Percentiles rank a stretch among this genome's conserved stretches.
Evolutionary conservation across 257 asterid species (phyloP).

Genomic region (Petunia axillaris): DNA sequence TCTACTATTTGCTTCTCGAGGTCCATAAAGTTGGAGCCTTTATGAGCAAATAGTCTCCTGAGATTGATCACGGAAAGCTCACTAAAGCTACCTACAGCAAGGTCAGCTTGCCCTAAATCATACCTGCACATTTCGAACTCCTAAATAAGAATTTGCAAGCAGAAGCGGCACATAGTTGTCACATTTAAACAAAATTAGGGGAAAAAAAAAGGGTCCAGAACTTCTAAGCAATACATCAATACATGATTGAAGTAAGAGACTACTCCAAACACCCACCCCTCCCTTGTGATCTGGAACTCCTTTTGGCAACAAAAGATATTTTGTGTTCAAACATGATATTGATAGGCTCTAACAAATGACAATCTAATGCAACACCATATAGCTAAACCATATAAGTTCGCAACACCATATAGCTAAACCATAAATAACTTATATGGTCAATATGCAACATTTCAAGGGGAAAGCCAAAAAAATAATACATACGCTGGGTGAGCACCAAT

Average conservation of each 20-base stretch:
- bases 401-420: too few species aligned
- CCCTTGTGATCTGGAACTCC: neutral
- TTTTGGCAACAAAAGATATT: neutral
- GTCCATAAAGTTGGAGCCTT: constrained; percentile 90
- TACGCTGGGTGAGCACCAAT: constrained; percentile 99
- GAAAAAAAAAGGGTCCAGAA: neutral
- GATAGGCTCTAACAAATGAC: neutral
- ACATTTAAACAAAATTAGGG: neutral
- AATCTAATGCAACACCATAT: too few species aligned
- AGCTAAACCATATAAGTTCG: too few species aligned
- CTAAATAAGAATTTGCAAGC: neutral
- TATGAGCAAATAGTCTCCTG: constrained; percentile 81
- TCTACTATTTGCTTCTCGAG: constrained; percentile 79
- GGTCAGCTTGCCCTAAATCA: constrained; percentile 84
- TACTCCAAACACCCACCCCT: constrained; percentile 9
- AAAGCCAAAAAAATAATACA: constrained; percentile 29
- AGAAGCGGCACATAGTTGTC: neutral
- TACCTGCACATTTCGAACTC: constrained; percentile 54
- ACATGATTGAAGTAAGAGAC: neutral
- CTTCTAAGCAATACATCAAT: neutral
- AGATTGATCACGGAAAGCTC: constrained; percentile 93
- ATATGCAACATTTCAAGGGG: too few species aligned
- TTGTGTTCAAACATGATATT: neutral
- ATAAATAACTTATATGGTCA: too few species aligned
- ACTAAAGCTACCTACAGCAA: constrained; percentile 71